Evolutionary conservation across 2,329 filamentous ascomycete genomes (phyloP).

Genomic region (Incumbomyces lentus): DNA sequence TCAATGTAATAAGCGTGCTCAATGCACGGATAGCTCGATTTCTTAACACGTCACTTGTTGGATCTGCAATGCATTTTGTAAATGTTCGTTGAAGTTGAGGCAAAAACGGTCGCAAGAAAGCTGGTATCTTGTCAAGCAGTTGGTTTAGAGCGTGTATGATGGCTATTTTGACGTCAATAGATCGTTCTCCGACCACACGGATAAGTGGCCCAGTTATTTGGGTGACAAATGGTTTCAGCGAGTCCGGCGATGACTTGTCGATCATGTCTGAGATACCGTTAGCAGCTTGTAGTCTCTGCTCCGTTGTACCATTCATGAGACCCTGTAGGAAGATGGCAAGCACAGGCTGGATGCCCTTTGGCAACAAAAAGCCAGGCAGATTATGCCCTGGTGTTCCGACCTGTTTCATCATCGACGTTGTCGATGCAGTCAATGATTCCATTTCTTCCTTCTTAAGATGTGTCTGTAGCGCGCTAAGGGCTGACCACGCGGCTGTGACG

Average conservation of each 20-base stretch:
- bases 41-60: slow-evolving; percentile 78
- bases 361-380: slow-evolving; percentile 76
- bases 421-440: slow-evolving; percentile 82
- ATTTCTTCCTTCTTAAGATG: slow-evolving; percentile 93
- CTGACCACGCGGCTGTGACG: slow-evolving; percentile 80
- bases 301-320: slow-evolving; percentile 87
- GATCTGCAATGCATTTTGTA: slow-evolving; percentile 87
- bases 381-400: slow-evolving; percentile 79
- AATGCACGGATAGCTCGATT: slow-evolving; percentile 85
- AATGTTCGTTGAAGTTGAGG: slow-evolving; percentile 95
- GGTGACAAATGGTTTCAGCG: slow-evolving; percentile 88
- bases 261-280: slow-evolving; percentile 92
- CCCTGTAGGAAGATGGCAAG: slow-evolving; percentile 95
- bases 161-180: slow-evolving; percentile 84
- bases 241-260: slow-evolving; percentile 77
- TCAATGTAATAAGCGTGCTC: slow-evolving; percentile 90
- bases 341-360: slow-evolving; percentile 94
- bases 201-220: slow-evolving; percentile 97
- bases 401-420: slow-evolving; percentile 73
- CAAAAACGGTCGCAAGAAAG: slow-evolving; percentile 90
- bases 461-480: slow-evolving; percentile 77
- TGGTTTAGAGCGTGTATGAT: slow-evolving; percentile 93
- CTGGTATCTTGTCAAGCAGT: slow-evolving; percentile 88
- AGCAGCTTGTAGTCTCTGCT: slow-evolving; percentile 85
- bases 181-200: slow-evolving; percentile 91